These are phyloP conservation scores for Neofusicoccum parvum DNA, from an alignment of 2,329 filamentous ascomycete genomes.

Conservation along the genomic window DNA sequence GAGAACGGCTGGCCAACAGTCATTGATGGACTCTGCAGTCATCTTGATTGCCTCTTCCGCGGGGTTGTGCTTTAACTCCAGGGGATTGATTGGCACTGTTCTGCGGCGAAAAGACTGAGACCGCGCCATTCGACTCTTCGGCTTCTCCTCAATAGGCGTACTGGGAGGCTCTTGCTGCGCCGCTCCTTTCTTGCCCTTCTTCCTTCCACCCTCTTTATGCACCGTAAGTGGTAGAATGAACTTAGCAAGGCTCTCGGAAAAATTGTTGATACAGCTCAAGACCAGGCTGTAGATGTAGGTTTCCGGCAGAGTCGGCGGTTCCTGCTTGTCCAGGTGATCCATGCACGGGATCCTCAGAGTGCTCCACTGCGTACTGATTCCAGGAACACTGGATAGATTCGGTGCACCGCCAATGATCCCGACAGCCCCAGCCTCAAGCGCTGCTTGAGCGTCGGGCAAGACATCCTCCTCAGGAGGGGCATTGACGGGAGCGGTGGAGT, in stretches of 20 bases:
- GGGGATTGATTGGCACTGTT: slow-evolving; percentile 80
- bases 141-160: slow-evolving; percentile 28
- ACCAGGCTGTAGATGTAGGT: slow-evolving; percentile 93
- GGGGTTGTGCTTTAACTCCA: slow-evolving; percentile 73
- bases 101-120: slow-evolving; percentile 72
- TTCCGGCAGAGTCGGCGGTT: slow-evolving; percentile 80
- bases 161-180: slow-evolving; percentile 33
- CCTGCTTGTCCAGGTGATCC: slow-evolving; percentile 90
- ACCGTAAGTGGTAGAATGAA: slow-evolving; percentile 91
- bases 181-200: slow-evolving; percentile 38
- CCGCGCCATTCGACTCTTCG: slow-evolving; percentile 52
- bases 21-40: slow-evolving; percentile 80
- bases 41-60: slow-evolving; percentile 71
- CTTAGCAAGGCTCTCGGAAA: slow-evolving; percentile 91
- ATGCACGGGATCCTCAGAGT: slow-evolving; percentile 83
- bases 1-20: slow-evolving; percentile 94
- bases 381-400: slow-evolving; percentile 59
- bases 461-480: slow-evolving; percentile 60
- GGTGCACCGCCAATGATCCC: slow-evolving; percentile 79
- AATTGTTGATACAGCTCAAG: slow-evolving; percentile 81
- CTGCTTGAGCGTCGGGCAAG: slow-evolving; percentile 74
- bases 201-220: slow-evolving; percentile 62
- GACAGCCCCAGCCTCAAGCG: slow-evolving; percentile 84
- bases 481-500: slow-evolving; percentile 75
- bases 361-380: slow-evolving; percentile 92